phyloP scores from a whole-genome alignment of 352 stramenopile species.

The Phytophthora parvispora region DNA sequence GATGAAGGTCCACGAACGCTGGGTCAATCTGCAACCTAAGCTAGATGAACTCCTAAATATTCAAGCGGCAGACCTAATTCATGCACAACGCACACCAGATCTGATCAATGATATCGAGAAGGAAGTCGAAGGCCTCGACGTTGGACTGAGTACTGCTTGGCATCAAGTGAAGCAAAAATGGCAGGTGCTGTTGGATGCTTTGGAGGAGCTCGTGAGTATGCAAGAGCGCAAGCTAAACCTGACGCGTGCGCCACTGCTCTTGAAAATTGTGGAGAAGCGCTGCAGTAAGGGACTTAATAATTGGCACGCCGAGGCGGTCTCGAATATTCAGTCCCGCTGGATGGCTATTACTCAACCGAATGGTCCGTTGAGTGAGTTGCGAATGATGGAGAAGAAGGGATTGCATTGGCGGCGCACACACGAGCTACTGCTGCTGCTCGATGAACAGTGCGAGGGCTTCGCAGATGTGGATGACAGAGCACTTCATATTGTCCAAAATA shows the following conservation, averaged over 20 bases:
- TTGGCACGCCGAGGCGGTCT: constrained; percentile 66
- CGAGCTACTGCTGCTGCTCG: constrained; percentile 68
- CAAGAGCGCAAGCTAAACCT: constrained; percentile 70
- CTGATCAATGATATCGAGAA: constrained; percentile 54
- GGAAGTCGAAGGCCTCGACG: constrained; percentile 71
- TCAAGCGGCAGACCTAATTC: constrained; percentile 55
- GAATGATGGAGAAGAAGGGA: constrained; percentile 72
- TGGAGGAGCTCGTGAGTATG: constrained; percentile 73
- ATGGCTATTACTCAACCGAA: constrained; percentile 75
- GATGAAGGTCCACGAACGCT: constrained; percentile 71
- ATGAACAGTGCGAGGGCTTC: constrained; percentile 83
- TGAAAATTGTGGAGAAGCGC: constrained; percentile 55
- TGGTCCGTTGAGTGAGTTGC: constrained; percentile 70
- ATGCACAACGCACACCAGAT: constrained; percentile 61
- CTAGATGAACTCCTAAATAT: constrained; percentile 73
- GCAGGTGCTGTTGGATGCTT: constrained; percentile 47
- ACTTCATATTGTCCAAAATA: constrained; percentile 56
- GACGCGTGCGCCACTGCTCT: constrained; percentile 54
- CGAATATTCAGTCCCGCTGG: constrained; percentile 78
- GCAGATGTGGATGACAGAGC: constrained; percentile 59
- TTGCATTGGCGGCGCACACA: constrained; percentile 82
- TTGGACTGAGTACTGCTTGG: constrained; percentile 68
- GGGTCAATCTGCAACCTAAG: constrained; percentile 72
- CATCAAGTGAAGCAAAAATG: constrained; percentile 73
- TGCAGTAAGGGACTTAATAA: constrained; percentile 70